phyloP scores from a whole-genome alignment of 805 yeast species.

The Myxozyma udenii region DNA sequence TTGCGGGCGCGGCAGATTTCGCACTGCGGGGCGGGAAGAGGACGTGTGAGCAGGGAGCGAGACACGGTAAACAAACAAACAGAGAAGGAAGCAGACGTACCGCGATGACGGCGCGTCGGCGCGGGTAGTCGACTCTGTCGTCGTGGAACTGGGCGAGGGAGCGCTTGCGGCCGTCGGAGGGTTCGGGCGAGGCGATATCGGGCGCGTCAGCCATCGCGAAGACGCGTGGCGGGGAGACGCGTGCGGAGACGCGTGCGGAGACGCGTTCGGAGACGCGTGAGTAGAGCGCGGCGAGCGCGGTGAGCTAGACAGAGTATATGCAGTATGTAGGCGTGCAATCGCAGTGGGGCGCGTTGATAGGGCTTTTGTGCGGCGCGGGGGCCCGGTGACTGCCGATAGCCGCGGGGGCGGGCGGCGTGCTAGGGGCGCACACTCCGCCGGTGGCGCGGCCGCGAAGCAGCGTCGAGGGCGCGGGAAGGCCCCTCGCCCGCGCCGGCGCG shows the following conservation, averaged over 20 bases:
- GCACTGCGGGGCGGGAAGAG: constrained; percentile 4
- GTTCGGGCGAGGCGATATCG: background rate
- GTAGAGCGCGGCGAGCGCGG: background rate
- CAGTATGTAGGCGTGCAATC: too few relatives aligned
- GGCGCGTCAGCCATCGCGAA: background rate
- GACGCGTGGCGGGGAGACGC: background rate
- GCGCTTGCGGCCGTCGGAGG: background rate
- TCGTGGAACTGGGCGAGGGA: constrained; percentile 2
- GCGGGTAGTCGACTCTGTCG: constrained; percentile 13
- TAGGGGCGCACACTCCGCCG: background rate
- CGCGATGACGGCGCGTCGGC: constrained; percentile 20
- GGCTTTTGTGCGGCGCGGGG: too few relatives aligned
- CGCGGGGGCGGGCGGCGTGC: background rate
- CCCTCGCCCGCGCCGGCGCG: background rate
- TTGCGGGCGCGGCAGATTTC: constrained; percentile 22
- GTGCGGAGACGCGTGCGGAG: background rate
- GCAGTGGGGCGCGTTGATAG: too few relatives aligned
- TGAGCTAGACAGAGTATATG: too few relatives aligned
- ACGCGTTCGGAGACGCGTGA: background rate
- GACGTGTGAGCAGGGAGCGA: background rate
- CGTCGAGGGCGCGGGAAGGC: background rate
- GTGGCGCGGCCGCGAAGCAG: background rate
- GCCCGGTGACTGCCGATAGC: too few relatives aligned
- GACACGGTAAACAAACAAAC: background rate
- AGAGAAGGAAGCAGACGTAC: constrained; percentile 8